phyloP scores from a whole-genome alignment of 495 filamentous ascomycete genomes.

The Thermothielavioides terrestris region DNA sequence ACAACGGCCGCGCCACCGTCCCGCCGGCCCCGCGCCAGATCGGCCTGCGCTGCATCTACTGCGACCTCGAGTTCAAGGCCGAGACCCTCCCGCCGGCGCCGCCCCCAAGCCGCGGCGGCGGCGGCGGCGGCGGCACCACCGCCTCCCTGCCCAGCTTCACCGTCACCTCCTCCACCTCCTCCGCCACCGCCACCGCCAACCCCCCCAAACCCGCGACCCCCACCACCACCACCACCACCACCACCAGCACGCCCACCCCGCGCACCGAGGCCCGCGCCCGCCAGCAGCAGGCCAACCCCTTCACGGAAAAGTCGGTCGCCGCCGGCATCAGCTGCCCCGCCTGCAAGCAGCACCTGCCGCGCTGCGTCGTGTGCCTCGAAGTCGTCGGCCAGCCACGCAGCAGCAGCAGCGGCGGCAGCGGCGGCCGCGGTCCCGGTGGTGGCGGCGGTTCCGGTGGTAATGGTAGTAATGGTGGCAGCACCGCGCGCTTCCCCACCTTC shows the following conservation, averaged over 20 bases:
- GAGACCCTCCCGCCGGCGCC: slow-evolving; percentile 3
- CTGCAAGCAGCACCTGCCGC: slow-evolving; percentile 79
- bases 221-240: background rate
- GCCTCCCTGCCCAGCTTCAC: background rate
- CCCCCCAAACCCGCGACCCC: no score
- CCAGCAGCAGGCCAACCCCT: slow-evolving; percentile 28
- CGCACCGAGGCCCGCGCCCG: slow-evolving; percentile 7
- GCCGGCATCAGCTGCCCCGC: slow-evolving; percentile 63
- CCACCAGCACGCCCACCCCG: slow-evolving; percentile 1
- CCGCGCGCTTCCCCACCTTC: slow-evolving; percentile 58
- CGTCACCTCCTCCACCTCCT: background rate
- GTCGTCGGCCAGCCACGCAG: slow-evolving; percentile 70
- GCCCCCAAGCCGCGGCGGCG: slow-evolving; percentile 7
- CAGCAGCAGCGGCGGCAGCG: background rate
- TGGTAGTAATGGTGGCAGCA: background rate
- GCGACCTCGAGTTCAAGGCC: slow-evolving; percentile 44
- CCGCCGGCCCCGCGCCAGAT: slow-evolving; percentile 64
- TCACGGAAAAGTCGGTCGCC: slow-evolving; percentile 38
- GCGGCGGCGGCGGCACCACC: slow-evolving; percentile 9
- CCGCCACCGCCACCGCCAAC: background rate
- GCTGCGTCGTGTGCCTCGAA: slow-evolving; percentile 81
- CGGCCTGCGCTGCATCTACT: slow-evolving; percentile 75
- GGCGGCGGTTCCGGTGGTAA: background rate
- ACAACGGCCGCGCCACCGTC: slow-evolving; percentile 55
- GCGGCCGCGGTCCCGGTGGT: background rate